Percentiles rank a stretch among this genome's conserved stretches.
Evolutionary conservation across 2,329 filamentous ascomycete genomes (phyloP).

Genomic region (Pezicula carpinea): DNA sequence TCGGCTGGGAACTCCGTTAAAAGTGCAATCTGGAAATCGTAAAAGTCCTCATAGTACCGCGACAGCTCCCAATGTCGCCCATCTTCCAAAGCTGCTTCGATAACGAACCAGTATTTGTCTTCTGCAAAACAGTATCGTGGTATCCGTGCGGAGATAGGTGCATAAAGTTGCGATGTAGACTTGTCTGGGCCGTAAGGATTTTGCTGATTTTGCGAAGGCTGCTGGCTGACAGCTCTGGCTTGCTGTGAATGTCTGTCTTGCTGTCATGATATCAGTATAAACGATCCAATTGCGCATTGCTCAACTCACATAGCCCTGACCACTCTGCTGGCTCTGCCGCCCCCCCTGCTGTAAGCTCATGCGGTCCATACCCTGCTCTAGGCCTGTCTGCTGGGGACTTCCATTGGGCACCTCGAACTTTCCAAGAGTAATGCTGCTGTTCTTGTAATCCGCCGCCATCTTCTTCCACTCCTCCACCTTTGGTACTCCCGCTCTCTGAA

Average conservation of each 20-base stretch:
- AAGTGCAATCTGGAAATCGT: constrained; percentile 95
- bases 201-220: constrained; percentile 15
- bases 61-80: constrained; percentile 89
- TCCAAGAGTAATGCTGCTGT: constrained; percentile 93
- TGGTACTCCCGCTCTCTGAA: constrained; percentile 83
- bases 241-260: constrained; percentile 21
- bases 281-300: neutral
- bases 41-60: constrained; percentile 96
- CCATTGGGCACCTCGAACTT: constrained; percentile 66
- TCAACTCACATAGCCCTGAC: constrained; percentile 40
- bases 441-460: constrained; percentile 98
- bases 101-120: constrained; percentile 98
- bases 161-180: constrained; percentile 54
- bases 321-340: constrained; percentile 43
- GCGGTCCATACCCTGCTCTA: constrained; percentile 70
- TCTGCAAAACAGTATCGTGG: constrained; percentile 93
- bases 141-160: constrained; percentile 79
- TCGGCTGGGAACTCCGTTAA: constrained; percentile 89
- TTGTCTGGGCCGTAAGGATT: constrained; percentile 36
- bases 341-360: constrained; percentile 67
- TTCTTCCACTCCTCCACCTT: constrained; percentile 99
- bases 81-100: constrained; percentile 86
- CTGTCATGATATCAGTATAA: constrained; percentile 11
- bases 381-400: constrained; percentile 43
- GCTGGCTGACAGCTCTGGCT: constrained; percentile 4